A percentile compares a stretch with the other conserved stretches of the same genome.
Conservation (phyloP, 768 basidiomycete genomes). For the Xerocomus potaroensis region DNA sequence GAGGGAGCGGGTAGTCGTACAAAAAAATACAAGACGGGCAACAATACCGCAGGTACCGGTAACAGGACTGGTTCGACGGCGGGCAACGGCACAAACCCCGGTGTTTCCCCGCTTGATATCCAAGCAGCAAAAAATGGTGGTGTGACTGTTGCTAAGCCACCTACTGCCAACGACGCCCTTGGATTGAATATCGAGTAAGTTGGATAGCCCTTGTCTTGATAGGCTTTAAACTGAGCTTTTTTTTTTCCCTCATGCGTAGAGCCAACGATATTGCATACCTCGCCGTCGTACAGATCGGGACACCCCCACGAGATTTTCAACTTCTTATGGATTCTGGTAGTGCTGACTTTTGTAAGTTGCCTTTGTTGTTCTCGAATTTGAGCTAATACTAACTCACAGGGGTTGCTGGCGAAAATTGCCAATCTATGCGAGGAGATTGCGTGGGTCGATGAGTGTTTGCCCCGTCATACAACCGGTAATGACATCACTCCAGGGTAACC, state of each 20-base stretch:
- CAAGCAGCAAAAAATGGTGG: conserved; percentile 32
- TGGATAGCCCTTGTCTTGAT: not conserved
- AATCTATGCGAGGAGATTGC: conserved; percentile 38
- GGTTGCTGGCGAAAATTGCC: conserved; percentile 56
- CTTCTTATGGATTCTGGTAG: conserved; percentile 70
- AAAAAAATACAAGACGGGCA: not conserved
- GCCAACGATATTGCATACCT: conserved; percentile 54
- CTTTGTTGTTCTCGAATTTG: not conserved
- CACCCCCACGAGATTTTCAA: conserved; percentile 51
- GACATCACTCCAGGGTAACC: conserved; percentile 46
- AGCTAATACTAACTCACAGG: conserved; percentile 8
- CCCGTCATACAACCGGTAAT: conserved; percentile 7
- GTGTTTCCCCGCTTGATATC: conserved; percentile 35
- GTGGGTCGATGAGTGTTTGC: conserved; percentile 27
- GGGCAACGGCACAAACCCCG: conserved; percentile 19
- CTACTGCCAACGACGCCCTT: conserved; percentile 49
- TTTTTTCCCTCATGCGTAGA: conserved; percentile 24
- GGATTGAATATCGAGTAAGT: conserved; percentile 69
- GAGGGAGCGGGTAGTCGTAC: not conserved
- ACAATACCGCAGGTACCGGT: conserved; percentile 5
- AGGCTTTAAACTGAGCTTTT: conserved; percentile 5
- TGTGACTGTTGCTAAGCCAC: conserved; percentile 41
- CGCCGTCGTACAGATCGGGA: conserved; percentile 61
- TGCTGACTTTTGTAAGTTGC: conserved; percentile 51
- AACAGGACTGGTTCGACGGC: conserved; percentile 9